phyloP scores from a whole-genome alignment of 768 basidiomycete genomes.

The Leccinum disarticulatum region DNA sequence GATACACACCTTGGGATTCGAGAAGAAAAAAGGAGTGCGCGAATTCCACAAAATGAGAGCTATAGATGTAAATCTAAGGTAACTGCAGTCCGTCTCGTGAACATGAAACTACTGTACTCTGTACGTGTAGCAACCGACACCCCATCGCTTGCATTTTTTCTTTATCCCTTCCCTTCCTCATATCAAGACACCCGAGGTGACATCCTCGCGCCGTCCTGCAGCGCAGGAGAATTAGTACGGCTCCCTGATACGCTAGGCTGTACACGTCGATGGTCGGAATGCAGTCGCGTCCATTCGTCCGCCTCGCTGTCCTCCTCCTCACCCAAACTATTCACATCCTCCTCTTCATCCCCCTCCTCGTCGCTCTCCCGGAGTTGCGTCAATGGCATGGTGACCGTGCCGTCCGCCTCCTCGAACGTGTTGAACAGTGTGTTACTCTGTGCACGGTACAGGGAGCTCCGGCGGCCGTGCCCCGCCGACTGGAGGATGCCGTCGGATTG shows the following conservation, averaged over 20 bases:
- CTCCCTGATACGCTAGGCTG: conserved; percentile 46
- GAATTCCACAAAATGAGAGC: conserved; percentile 12
- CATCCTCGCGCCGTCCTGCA: conserved; percentile 29
- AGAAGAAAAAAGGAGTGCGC: conserved; percentile 3
- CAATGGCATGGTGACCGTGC: conserved; percentile 46
- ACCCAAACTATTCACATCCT: neutral
- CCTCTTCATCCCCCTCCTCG: conserved; percentile 52
- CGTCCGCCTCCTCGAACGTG: conserved; percentile 57
- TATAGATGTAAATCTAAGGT: conserved; percentile 30
- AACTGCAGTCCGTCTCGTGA: conserved; percentile 24
- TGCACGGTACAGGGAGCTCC: conserved; percentile 62
- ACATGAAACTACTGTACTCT: conserved; percentile 2
- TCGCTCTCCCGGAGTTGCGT: conserved; percentile 66
- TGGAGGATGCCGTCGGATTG: conserved; percentile 24
- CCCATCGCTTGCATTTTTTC: neutral
- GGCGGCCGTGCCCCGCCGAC: conserved; percentile 55
- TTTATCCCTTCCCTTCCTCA: neutral
- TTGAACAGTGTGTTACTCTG: conserved; percentile 71
- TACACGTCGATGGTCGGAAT: conserved; percentile 26
- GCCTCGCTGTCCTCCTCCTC: conserved; percentile 46
- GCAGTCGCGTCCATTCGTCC: conserved; percentile 42
- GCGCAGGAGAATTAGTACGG: conserved; percentile 52
- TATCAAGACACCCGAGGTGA: conserved; percentile 22
- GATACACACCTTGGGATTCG: neutral
- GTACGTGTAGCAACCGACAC: conserved; percentile 13